Percentiles rank a stretch among this genome's conserved stretches.
Evolutionary conservation across 106 monocot species (phyloP).

Genomic region (Ottelia alismoides): DNA sequence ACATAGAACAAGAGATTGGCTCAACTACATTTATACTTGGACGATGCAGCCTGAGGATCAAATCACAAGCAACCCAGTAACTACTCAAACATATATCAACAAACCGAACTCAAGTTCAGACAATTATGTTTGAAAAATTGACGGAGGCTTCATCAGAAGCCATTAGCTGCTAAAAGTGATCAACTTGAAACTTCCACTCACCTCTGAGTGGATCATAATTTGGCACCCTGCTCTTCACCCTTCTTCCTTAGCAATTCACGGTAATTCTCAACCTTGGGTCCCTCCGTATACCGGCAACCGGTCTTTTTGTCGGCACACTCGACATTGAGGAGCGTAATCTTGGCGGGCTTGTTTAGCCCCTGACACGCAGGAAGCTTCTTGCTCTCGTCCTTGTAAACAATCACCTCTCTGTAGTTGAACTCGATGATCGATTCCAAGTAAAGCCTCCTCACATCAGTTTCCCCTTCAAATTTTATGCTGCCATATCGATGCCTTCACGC

Average conservation of each 20-base stretch:
- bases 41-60: no score
- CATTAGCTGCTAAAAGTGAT: conserved; percentile 71
- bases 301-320: conserved; percentile 82
- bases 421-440: conserved; percentile 78
- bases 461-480: conserved; percentile 73
- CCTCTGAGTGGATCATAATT: conserved; percentile 70
- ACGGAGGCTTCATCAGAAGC: no score
- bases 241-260: conserved; percentile 72
- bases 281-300: conserved; percentile 51
- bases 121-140: no score
- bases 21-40: no score
- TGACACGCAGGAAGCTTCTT: conserved; percentile 75
- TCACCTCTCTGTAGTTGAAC: conserved; percentile 83
- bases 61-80: no score
- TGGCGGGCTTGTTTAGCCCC: conserved; percentile 88
- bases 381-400: conserved; percentile 73
- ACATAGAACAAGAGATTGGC: no score
- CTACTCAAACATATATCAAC: no score
- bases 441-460: conserved; percentile 72
- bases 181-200: conserved; percentile 88
- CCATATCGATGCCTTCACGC: conserved; percentile 68
- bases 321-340: conserved; percentile 78
- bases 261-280: conserved; percentile 63
- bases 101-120: no score
- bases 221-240: conserved; percentile 70